Conservation (phyloP, 768 basidiomycete species). For the Termitomyces sp. region DNA sequence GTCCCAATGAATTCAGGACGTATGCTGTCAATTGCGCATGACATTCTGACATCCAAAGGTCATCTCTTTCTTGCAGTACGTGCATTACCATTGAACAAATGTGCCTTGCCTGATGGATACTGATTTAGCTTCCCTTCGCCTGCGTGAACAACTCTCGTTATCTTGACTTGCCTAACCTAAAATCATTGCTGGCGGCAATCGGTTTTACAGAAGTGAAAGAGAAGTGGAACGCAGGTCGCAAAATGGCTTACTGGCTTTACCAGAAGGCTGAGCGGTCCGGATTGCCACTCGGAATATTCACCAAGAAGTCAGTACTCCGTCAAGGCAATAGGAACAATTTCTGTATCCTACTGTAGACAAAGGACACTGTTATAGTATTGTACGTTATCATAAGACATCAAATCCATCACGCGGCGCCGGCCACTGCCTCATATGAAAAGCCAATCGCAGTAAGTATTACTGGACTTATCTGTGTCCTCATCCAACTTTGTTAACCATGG, state of each 20-base stretch:
- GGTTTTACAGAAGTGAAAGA: conserved; percentile 60
- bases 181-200: conserved; percentile 48
- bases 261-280: conserved; percentile 30
- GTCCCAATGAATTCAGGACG: conserved; percentile 38
- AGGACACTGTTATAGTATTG: background rate
- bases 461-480: background rate
- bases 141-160: conserved; percentile 88
- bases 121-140: conserved; percentile 67
- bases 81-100: conserved; percentile 4
- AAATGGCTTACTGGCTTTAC: conserved; percentile 87
- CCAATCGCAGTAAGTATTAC: background rate
- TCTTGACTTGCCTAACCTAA: conserved; percentile 54
- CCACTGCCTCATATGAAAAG: too few species aligned
- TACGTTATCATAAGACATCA: background rate
- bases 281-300: conserved; percentile 23
- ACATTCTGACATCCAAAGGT: conserved; percentile 48
- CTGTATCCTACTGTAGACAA: conserved; percentile 35
- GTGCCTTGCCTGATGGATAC: background rate
- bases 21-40: conserved; percentile 62
- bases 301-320: conserved; percentile 54
- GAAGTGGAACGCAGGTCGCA: conserved; percentile 64
- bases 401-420: background rate
- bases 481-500: background rate
- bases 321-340: conserved; percentile 81
- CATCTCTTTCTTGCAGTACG: conserved; percentile 68